Conservation (phyloP, 1,284 basidiomycete genomes). For the Coriolopsis trogii region DNA sequence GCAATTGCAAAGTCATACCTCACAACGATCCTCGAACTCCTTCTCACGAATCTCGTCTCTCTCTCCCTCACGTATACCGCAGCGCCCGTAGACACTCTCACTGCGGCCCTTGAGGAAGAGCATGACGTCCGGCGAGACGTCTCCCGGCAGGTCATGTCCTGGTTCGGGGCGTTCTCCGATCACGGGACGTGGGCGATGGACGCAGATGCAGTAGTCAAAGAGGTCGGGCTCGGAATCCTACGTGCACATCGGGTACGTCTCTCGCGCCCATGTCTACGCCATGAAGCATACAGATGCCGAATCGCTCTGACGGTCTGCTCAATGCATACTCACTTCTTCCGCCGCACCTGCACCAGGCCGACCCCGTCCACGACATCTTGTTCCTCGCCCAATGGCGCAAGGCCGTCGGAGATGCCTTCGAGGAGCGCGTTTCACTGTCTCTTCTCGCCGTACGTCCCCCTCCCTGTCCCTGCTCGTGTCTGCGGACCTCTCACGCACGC, state of each 20-base stretch:
- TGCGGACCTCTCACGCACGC: too few relatives aligned
- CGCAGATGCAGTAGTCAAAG: conserved; percentile 55
- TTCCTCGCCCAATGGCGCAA: conserved; percentile 72
- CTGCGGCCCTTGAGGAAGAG: conserved; percentile 64
- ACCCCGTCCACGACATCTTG: conserved; percentile 53
- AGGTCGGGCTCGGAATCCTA: conserved; percentile 75
- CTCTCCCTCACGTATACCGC: conserved; percentile 50
- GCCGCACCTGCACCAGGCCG: too few relatives aligned
- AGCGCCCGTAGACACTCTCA: conserved; percentile 56
- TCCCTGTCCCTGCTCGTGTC: neutral
- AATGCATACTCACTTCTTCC: neutral
- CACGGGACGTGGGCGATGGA: conserved; percentile 63
- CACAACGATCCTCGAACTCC: conserved; percentile 67
- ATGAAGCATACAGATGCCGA: too few relatives aligned
- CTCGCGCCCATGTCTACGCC: too few relatives aligned
- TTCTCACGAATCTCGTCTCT: conserved; percentile 72
- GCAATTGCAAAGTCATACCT: conserved; percentile 72
- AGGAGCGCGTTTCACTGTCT: conserved; percentile 53
- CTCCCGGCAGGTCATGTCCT: conserved; percentile 69
- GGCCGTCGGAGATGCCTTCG: conserved; percentile 77
- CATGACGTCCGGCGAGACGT: conserved; percentile 71
- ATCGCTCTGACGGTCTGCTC: conserved; percentile 1
- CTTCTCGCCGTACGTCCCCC: conserved; percentile 63
- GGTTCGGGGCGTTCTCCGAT: conserved; percentile 67
- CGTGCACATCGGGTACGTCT: conserved; percentile 58